These are phyloP conservation scores for Chytriomyces hyalinus DNA, from an alignment of 192 early-diverging fungal species.

Conservation along the genomic window DNA sequence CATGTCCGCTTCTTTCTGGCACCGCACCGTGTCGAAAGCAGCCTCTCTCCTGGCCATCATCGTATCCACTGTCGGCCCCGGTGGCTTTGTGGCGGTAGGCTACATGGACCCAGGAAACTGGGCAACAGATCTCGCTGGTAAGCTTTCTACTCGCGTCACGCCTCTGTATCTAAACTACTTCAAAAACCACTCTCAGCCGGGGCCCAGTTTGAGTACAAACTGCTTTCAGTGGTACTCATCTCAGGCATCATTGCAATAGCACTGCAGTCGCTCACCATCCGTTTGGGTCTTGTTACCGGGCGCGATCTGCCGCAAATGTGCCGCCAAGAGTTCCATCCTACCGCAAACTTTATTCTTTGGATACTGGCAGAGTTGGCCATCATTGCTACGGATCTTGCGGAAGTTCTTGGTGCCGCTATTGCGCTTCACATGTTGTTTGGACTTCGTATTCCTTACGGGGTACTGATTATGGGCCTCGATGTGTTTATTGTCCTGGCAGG, in stretches of 20 bases:
- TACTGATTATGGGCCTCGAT: constrained; percentile 75
- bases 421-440: constrained; percentile 77
- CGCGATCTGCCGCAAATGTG: constrained; percentile 70
- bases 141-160: constrained; percentile 1
- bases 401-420: constrained; percentile 86
- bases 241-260: constrained; percentile 72
- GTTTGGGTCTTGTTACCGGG: constrained; percentile 70
- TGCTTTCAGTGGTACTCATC: constrained; percentile 67
- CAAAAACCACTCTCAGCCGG: constrained; percentile 52
- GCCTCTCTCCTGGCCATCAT: not conserved
- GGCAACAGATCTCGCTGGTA: constrained; percentile 69
- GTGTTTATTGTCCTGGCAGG: constrained; percentile 67
- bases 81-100: constrained; percentile 53
- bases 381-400: constrained; percentile 74
- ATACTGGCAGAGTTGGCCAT: constrained; percentile 69
- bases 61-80: constrained; percentile 37
- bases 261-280: constrained; percentile 69
- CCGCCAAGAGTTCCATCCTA: constrained; percentile 55
- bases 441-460: constrained; percentile 70
- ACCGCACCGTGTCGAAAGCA: not conserved
- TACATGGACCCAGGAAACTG: constrained; percentile 79
- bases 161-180: not conserved
- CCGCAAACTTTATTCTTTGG: constrained; percentile 64
- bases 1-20: not conserved
- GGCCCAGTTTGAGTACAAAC: constrained; percentile 64